Evolutionary conservation across 2,329 filamentous ascomycete genomes (phyloP).

Genomic region (Dichotomopilus funicola): DNA sequence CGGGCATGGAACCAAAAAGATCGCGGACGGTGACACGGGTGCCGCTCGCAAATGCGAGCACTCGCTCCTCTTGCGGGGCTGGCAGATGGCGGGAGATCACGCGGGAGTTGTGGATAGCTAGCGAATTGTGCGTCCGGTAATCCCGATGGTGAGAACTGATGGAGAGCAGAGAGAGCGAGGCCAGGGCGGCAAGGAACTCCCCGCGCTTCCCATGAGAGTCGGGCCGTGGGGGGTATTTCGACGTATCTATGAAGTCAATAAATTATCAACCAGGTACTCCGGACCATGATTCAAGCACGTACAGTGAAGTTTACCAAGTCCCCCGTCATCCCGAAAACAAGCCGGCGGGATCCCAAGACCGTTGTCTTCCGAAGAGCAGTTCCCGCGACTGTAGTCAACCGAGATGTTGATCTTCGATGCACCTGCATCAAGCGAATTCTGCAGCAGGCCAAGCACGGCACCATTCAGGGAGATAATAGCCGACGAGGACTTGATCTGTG

Average conservation of each 20-base stretch:
- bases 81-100: slow-evolving; percentile 59
- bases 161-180: slow-evolving; percentile 67
- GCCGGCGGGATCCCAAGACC: slow-evolving; percentile 66
- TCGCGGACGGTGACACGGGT: slow-evolving; percentile 71
- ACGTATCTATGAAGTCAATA: slow-evolving; percentile 56
- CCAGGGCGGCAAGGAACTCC: slow-evolving; percentile 69
- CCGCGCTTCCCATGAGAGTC: slow-evolving; percentile 61
- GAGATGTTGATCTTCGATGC: slow-evolving; percentile 62
- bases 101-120: slow-evolving; percentile 65
- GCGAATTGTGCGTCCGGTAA: slow-evolving; percentile 54
- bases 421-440: slow-evolving; percentile 78
- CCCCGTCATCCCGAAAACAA: slow-evolving; percentile 67
- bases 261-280: slow-evolving; percentile 9
- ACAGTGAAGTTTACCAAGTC: slow-evolving; percentile 69
- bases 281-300: slow-evolving; percentile 26
- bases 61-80: slow-evolving; percentile 49
- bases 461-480: slow-evolving; percentile 66
- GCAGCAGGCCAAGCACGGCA: slow-evolving; percentile 65
- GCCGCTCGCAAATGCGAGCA: slow-evolving; percentile 56
- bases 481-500: slow-evolving; percentile 81
- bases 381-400: slow-evolving; percentile 69
- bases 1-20: slow-evolving; percentile 85
- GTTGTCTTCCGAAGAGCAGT: slow-evolving; percentile 77
- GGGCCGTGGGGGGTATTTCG: slow-evolving; percentile 51
- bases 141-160: slow-evolving; percentile 64